phyloP scores from a whole-genome alignment of 1,139 yeast genomes.

The Yamadazyma membranifaciens region DNA sequence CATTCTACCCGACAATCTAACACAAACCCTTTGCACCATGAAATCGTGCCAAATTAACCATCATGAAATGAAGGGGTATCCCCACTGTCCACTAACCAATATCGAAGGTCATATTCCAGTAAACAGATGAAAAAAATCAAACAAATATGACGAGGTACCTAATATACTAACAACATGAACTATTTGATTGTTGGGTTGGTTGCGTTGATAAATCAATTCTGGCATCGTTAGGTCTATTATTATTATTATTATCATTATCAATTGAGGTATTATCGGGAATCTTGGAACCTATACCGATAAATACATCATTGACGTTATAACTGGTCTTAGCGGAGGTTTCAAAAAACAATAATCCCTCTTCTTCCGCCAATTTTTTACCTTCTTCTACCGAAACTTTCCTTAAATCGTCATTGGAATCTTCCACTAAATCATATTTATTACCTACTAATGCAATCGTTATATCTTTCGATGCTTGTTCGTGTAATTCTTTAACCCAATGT shows the following conservation, averaged over 20 bases:
- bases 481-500: slow-evolving; percentile 97
- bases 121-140: background rate
- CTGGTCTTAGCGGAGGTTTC: slow-evolving; percentile 97
- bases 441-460: slow-evolving; percentile 94
- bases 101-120: no score
- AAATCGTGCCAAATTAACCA: background rate
- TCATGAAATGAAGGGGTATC: background rate
- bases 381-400: slow-evolving; percentile 88
- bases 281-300: slow-evolving; percentile 79
- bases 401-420: slow-evolving; percentile 28
- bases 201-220: slow-evolving; percentile 25
- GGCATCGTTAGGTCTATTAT: slow-evolving; percentile 15
- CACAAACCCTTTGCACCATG: background rate
- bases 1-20: background rate
- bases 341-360: slow-evolving; percentile 75
- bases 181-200: slow-evolving; percentile 4
- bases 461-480: slow-evolving; percentile 89
- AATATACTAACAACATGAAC: slow-evolving; percentile 6
- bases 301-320: slow-evolving; percentile 74
- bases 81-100: background rate
- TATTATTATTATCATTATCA: slow-evolving; percentile 3
- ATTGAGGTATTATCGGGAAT: slow-evolving; percentile 49
- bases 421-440: slow-evolving; percentile 77
- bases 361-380: slow-evolving; percentile 70
- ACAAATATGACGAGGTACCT: no score